phyloP scores from a whole-genome alignment of 225 moss, liverwort and hornwort genomes.

The Polytrichum formosum region DNA sequence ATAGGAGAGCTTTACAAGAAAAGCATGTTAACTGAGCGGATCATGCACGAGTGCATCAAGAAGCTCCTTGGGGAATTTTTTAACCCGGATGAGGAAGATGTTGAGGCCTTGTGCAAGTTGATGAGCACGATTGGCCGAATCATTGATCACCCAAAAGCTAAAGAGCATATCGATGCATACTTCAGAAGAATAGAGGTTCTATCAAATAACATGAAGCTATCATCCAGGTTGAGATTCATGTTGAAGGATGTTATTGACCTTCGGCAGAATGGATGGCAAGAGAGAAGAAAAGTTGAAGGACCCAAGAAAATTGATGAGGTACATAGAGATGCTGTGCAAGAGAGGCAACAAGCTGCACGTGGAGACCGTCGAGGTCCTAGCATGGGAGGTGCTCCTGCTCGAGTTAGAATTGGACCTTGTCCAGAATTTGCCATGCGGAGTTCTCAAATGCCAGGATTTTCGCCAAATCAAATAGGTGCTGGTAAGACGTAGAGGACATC shows the following conservation, averaged over 20 bases:
- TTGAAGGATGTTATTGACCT: constrained; percentile 92
- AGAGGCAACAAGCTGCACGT: constrained; percentile 79
- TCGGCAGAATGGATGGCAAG: constrained; percentile 82
- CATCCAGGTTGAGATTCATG: constrained; percentile 85
- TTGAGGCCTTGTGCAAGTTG: constrained; percentile 96
- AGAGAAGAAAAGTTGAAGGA: constrained; percentile 95
- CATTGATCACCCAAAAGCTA: constrained; percentile 85
- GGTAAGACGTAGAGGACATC: constrained; percentile 39
- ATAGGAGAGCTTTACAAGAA: constrained; percentile 98
- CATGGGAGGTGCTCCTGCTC: constrained; percentile 52
- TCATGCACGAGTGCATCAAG: constrained; percentile 99
- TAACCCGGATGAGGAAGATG: constrained; percentile 96
- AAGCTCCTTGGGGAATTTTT: constrained; percentile 83
- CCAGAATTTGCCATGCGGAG: constrained; percentile 75
- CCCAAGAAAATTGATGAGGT: constrained; percentile 98
- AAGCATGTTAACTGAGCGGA: constrained; percentile 93
- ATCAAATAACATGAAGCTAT: constrained; percentile 80
- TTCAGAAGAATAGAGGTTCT: constrained; percentile 78
- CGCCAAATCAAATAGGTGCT: constrained; percentile 60
- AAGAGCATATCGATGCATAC: constrained; percentile 90
- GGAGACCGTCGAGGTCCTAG: constrained; percentile 74
- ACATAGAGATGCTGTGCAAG: constrained; percentile 91
- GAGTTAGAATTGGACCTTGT: constrained; percentile 63
- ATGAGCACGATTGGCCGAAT: constrained; percentile 97
- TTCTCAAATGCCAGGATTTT: constrained; percentile 70